Evolutionary conservation across 1,284 basidiomycete genomes (phyloP), one percentile per base, ranked within the genome.

Genomic region (Cutaneotrichosporon curvatum): DNA sequence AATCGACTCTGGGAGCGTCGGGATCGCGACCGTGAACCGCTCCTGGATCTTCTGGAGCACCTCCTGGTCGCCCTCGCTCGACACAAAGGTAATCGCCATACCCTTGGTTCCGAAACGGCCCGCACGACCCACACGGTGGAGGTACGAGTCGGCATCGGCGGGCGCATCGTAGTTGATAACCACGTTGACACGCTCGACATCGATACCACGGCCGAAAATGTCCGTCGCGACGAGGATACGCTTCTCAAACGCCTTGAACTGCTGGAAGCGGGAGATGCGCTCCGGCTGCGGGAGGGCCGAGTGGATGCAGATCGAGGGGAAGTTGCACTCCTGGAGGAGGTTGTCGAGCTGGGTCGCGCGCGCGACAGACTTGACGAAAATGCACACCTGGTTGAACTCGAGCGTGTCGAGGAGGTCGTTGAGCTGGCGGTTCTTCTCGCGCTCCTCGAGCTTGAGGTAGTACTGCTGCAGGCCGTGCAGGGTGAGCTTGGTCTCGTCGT

Each of bases 341-440:
- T 92, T 90, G 77, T 99, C 94, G 56, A 99, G 76, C 72, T 97
- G 90, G 50, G 92, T 92, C 3, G 95, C 95, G 54, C 95, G 85
- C 28, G 87, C 85, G 42, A 97, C 91, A 9, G 92, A 96, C 74
- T 97, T 98, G 59, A 98, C 95, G 61, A 99, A 99, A 63, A 98
- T 99, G 58, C 96, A 94, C 60, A 99, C 95, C 73, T 99, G 95
- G 72, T 99, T 99, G 78, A 98, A 99, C 74, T 99, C 95, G 50
- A 99, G 78, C 19, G 84, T 87, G 71, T 99, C 95, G 49, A 99
- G 79, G 38, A 98, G 74, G 59, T 97, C 94, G 65, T 98, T 99
- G 49, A 98, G 74, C 75, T 97, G 98, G 75, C 92, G 82, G 76
- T 98, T 98, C 79, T 99, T 99, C 52, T 82, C 83, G 35, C 79